A percentile compares a stretch with the other conserved stretches of the same genome.
phyloP scores from a whole-genome alignment of 1,139 yeast genomes.

The Yamadazyma dendronema region DNA sequence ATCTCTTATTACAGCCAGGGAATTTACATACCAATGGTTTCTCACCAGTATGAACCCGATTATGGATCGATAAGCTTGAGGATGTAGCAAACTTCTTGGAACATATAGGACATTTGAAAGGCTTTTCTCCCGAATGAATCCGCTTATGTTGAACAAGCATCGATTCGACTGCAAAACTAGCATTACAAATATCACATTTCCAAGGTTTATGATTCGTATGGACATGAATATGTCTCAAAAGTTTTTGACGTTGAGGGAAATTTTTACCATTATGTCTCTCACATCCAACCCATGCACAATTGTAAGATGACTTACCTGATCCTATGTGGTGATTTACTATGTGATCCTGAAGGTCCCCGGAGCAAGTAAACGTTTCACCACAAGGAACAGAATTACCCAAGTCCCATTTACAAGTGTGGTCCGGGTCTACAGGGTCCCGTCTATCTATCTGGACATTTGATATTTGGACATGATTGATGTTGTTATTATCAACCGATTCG shows the following conservation, averaged over 20 bases:
- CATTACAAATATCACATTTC: conserved; percentile 64
- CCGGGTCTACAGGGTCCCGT: conserved; percentile 16
- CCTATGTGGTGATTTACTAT: conserved; percentile 66
- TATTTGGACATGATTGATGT: conserved; percentile 21
- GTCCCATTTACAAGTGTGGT: conserved; percentile 49
- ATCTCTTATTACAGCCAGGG: conserved; percentile 80
- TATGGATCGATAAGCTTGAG: conserved; percentile 53
- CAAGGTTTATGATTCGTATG: conserved; percentile 86
- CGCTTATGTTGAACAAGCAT: conserved; percentile 75
- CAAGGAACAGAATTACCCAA: conserved; percentile 46
- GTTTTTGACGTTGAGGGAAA: conserved; percentile 82
- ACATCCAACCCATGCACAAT: conserved; percentile 80
- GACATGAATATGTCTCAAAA: conserved; percentile 79
- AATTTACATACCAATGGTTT: conserved; percentile 79
- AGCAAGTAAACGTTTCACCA: conserved; percentile 41
- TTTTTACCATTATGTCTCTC: conserved; percentile 56
- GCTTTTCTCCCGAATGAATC: conserved; percentile 83
- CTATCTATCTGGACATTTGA: conserved; percentile 32
- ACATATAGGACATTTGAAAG: conserved; percentile 48
- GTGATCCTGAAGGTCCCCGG: conserved; percentile 70
- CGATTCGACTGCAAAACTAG: conserved; percentile 65
- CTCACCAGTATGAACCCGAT: conserved; percentile 57
- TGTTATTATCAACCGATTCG: conserved; percentile 3
- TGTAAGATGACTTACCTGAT: conserved; percentile 66
- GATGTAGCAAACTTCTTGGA: conserved; percentile 54